Conservation (phyloP, 768 basidiomycete genomes). For the Rhodotorula toruloides region DNA sequence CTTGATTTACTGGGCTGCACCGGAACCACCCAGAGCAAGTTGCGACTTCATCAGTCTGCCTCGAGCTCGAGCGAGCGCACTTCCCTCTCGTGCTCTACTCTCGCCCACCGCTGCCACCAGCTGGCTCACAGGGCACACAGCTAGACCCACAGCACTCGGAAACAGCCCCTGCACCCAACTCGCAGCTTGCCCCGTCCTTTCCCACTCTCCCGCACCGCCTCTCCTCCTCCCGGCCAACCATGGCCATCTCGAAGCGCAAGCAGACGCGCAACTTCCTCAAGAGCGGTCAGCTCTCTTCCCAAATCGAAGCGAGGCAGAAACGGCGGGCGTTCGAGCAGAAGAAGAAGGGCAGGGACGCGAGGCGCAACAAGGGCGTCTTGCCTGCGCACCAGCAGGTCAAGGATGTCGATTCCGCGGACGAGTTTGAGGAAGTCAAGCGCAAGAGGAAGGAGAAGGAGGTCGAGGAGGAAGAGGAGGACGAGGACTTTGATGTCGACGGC, state of each 20-base stretch:
- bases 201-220: background rate
- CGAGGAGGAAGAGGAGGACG: constrained; percentile 34
- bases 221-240: constrained; percentile 16
- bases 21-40: too few relatives aligned
- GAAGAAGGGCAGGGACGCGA: constrained; percentile 56
- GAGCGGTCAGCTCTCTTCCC: constrained; percentile 80
- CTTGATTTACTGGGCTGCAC: too few relatives aligned
- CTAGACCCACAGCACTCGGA: too few relatives aligned
- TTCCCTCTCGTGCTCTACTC: too few relatives aligned
- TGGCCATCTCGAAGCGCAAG: constrained; percentile 52
- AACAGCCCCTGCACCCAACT: background rate
- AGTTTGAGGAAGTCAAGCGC: constrained; percentile 42
- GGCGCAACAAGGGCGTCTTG: constrained; percentile 44
- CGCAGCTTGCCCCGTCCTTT: background rate
- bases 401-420: constrained; percentile 34
- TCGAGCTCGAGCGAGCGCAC: too few relatives aligned
- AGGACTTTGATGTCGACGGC: constrained; percentile 36
- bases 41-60: too few relatives aligned
- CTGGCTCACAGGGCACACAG: too few relatives aligned
- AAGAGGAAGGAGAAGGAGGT: constrained; percentile 9
- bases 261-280: constrained; percentile 80
- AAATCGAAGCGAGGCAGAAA: constrained; percentile 75
- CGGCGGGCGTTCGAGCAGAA: constrained; percentile 70
- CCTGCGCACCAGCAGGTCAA: constrained; percentile 29
- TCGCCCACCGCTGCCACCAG: too few relatives aligned